Evolutionary conservation across 768 basidiomycete species (phyloP), one percentile per base, ranked within the genome.

Genomic region (Pleurotus eryngii): DNA sequence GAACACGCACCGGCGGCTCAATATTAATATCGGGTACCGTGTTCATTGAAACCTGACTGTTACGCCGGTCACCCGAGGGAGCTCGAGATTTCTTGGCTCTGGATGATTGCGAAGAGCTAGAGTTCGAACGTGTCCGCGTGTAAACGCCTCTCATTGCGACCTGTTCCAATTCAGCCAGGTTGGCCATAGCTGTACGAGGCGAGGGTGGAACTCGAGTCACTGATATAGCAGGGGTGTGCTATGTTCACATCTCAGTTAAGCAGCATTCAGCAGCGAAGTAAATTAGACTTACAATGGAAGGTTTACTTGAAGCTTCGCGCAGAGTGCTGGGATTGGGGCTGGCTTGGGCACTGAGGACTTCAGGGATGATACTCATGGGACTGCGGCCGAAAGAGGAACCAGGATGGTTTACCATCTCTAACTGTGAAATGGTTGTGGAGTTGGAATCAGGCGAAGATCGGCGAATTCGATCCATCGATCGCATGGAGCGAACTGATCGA

Each of bases 321-420:
- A 60, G 40, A 4, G 66, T 63, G 37, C 64, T 66, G 22, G 70
- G 68, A 38, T 63, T 65, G 17, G 77, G 75, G 60, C 73, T 79
- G 20, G 70, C 65, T 27, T 73, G 70, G 4, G 69, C 57, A 57
- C 80, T 85, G 38, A 68, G 68, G 9, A 80, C 82, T 62, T 85
- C 83, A n/a, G 73, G 76, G 61, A 87, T 86, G 4, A 70, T 75
- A 61, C 80, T 82, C 63, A 86, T 73, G 3, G 80, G 81, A 6
- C 72, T 76, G 6, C 71, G 66, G 45, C 59, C 61, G 12, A 60
- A 57, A 30, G 54, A 64, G 18, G 70, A 60, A 39, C 72, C 72
- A 4, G 78, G 80, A 38, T 77, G 77, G 26, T 76, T 78, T 50
- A 84, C 63, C 43, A 84, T 70, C 48, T 83, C 82, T 17, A 83